Evolutionary conservation across 164 flowering plant species (phyloP).

Genomic region (Tetracentron sinense): DNA sequence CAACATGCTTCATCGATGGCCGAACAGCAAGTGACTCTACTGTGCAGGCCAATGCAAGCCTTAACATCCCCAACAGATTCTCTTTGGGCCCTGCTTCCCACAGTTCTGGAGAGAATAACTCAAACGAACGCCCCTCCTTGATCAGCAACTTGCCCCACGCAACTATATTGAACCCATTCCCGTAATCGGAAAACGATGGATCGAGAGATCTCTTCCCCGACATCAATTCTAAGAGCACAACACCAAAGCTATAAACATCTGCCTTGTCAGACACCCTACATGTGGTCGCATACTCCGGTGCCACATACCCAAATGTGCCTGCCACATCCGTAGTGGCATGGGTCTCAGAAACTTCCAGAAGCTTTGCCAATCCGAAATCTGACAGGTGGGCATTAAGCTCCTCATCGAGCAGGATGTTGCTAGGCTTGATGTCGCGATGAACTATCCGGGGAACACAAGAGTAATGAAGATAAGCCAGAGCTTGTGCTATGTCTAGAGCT

Average conservation of each 20-base stretch:
- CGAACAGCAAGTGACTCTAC: slow-evolving; percentile 50
- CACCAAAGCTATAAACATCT: slow-evolving; percentile 78
- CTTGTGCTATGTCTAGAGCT: slow-evolving; percentile 59
- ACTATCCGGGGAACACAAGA: slow-evolving; percentile 64
- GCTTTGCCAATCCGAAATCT: slow-evolving; percentile 77
- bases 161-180: slow-evolving; percentile 71
- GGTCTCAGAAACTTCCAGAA: slow-evolving; percentile 69
- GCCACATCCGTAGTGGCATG: slow-evolving; percentile 84
- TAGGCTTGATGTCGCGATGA: slow-evolving; percentile 79
- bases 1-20: slow-evolving; percentile 65
- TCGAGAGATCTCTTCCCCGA: slow-evolving; percentile 72
- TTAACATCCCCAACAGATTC: slow-evolving; percentile 46
- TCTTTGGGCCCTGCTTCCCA: slow-evolving; percentile 64
- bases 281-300: slow-evolving; percentile 80
- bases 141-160: slow-evolving; percentile 62
- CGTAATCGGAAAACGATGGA: slow-evolving; percentile 68
- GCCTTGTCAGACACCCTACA: slow-evolving; percentile 78
- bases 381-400: slow-evolving; percentile 67
- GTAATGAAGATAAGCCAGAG: slow-evolving; percentile 66
- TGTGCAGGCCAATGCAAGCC: slow-evolving; percentile 57
- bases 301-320: slow-evolving; percentile 86
- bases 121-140: slow-evolving; percentile 45
- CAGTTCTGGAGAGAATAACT: slow-evolving; percentile 44
- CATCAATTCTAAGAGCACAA: slow-evolving; percentile 63
- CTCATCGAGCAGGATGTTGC: slow-evolving; percentile 73